Conservation (phyloP, 192 early-diverging fungal species). For the Thamnidium elegans region DNA sequence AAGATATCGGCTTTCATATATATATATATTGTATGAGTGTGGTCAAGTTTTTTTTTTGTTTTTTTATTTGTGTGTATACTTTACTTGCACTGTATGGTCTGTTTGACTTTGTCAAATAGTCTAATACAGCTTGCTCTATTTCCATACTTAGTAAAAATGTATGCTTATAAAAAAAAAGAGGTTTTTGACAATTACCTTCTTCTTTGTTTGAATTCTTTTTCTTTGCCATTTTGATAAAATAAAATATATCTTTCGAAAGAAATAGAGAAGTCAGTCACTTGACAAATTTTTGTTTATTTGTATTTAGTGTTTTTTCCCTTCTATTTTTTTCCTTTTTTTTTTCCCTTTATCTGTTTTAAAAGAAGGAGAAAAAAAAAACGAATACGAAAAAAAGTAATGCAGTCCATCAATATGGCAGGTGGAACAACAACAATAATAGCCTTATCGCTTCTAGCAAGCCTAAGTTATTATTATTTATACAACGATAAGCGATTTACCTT, state of each 20-base stretch:
- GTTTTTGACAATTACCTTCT: not conserved
- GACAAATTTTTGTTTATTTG: not conserved
- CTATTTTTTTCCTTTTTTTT: not conserved
- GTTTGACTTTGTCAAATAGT: constrained; percentile 17
- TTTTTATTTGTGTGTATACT: not conserved
- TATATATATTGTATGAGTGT: not conserved
- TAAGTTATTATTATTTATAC: constrained; percentile 9
- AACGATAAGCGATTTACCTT: constrained; percentile 1
- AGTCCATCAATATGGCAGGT: not conserved
- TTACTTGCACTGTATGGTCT: constrained; percentile 25
- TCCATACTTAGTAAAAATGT: not conserved
- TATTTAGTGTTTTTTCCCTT: too few species aligned
- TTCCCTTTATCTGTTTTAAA: not conserved
- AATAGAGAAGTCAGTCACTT: not conserved
- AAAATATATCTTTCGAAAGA: not conserved
- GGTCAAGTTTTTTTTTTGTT: too few species aligned
- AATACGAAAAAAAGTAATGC: too few species aligned
- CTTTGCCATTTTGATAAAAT: not conserved
- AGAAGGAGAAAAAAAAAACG: not conserved
- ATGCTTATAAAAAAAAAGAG: too few species aligned
- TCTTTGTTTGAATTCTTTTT: not conserved
- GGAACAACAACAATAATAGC: not conserved
- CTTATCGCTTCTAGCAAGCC: not conserved
- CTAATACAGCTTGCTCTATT: not conserved
- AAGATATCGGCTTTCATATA: constrained; percentile 9